Evolutionary conservation across 1,284 basidiomycete species (phyloP), one percentile per base, ranked within the genome.

Genomic region (Hortiboletus rubellus): DNA sequence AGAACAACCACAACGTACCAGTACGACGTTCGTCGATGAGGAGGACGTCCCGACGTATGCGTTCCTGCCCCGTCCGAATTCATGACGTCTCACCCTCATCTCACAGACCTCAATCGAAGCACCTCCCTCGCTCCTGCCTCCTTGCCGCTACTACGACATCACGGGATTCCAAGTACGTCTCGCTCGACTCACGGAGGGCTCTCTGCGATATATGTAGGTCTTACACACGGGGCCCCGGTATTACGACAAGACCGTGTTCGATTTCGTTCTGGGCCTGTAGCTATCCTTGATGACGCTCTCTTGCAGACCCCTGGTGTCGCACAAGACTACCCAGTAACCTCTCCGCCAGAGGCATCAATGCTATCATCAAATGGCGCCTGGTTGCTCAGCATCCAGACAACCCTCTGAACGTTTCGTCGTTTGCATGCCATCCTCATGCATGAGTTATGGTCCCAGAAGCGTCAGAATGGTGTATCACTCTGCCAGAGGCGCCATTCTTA

Each of bases 161-260:
- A 94, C 92, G 0, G 92, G 92, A 0, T 76, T 94, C 7, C 89
- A 92, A 22, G 22, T 22, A 22, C 22, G 22, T 22, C 22, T 22
- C 22, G n/a, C 3, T 24, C 31, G 12, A 12, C 18, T 10, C n/a
- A 10, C 18, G 38, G 5, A 22, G 22, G 2, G 3, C n/a, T 36
- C 15, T 36, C 15, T 36, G 36, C 15, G 8, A 18, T 9, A 10
- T n/a, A n/a, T 17, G n/a, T 44, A 14, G 36, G 24, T 27, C 65
- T 92, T 92, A 7, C 83, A 85, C 4, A 91, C 91, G 0, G 83
- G 86, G 5, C 76, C 94, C 15, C 80, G 92, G 7, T 95, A 91
- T 68, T 90, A 94, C 63, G 89, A 92, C 75, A 92, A 89, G 73
- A 91, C 86, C 62, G 83, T 94, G 7, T 94, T 93, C 69, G 89